A percentile compares a stretch with the other conserved stretches of the same genome.
Conservation (phyloP, 116 monocot genomes). For the Thalassia testudinum region DNA sequence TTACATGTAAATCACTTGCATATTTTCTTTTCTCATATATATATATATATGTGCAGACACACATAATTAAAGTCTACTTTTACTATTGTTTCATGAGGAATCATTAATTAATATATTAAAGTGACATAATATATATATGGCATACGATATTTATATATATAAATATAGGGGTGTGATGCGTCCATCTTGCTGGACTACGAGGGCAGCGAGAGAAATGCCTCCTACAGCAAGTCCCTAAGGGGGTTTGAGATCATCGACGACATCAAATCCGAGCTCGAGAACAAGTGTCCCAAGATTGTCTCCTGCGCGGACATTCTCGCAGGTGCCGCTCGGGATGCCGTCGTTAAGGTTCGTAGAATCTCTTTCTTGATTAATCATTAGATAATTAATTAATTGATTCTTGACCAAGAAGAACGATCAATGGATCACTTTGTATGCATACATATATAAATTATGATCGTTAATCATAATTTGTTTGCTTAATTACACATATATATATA, state of each 20-base stretch:
- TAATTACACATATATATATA: too few relatives aligned
- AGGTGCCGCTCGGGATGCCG: conserved; percentile 32
- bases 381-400: neutral
- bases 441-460: neutral
- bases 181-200: conserved; percentile 10
- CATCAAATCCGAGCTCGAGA: conserved; percentile 39
- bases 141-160: too few relatives aligned
- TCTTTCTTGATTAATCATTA: too few relatives aligned
- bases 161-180: conserved; percentile 14
- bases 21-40: too few relatives aligned
- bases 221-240: conserved; percentile 1
- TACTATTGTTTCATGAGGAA: too few relatives aligned
- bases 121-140: neutral
- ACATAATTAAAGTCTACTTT: neutral
- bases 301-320: conserved; percentile 56
- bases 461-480: too few relatives aligned
- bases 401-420: conserved; percentile 1
- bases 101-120: neutral
- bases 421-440: neutral
- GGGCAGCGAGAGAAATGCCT: conserved; percentile 10
- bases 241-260: conserved; percentile 60
- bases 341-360: conserved; percentile 6
- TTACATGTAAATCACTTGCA: too few relatives aligned
- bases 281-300: conserved; percentile 33
- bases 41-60: neutral